phyloP scores from a whole-genome alignment of 306 rosid species.

The Prunus armeniaca region DNA sequence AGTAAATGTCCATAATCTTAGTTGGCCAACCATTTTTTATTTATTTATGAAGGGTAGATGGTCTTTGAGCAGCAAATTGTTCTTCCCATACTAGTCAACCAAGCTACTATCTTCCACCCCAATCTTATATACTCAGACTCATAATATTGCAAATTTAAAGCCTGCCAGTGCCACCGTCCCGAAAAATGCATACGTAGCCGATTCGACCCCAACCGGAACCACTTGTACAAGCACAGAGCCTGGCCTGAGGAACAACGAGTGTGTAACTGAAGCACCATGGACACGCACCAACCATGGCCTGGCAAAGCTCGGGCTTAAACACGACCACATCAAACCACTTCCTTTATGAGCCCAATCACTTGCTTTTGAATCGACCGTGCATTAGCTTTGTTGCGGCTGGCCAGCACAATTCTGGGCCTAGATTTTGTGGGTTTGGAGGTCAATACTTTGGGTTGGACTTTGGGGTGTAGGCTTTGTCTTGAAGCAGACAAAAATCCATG shows the following conservation, averaged over 20 bases:
- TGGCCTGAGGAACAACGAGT: constrained; percentile 31
- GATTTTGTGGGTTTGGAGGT: not conserved
- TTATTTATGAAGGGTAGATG: constrained; percentile 1
- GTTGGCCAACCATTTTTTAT: not conserved
- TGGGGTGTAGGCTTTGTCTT: constrained; percentile 11
- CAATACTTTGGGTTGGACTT: not conserved
- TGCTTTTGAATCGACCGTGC: constrained; percentile 36
- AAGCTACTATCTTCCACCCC: constrained; percentile 33
- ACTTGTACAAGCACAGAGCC: constrained; percentile 39
- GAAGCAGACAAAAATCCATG: constrained; percentile 16
- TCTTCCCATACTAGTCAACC: constrained; percentile 27
- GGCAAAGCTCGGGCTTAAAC: constrained; percentile 24
- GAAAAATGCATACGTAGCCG: constrained; percentile 30
- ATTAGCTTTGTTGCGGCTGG: constrained; percentile 4
- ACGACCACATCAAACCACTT: constrained; percentile 31
- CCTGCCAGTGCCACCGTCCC: constrained; percentile 17
- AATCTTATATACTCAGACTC: constrained; percentile 39
- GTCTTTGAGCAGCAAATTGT: constrained; percentile 26
- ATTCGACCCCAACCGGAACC: constrained; percentile 44
- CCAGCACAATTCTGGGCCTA: constrained; percentile 26
- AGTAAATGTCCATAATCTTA: constrained; percentile 32
- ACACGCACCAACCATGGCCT: constrained; percentile 42
- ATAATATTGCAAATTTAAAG: constrained; percentile 32
- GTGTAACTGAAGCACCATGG: constrained; percentile 56
- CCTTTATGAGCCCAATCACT: constrained; percentile 4